phyloP scores from a whole-genome alignment of 305 asterid genomes.

The Fraxinus floribunda region DNA sequence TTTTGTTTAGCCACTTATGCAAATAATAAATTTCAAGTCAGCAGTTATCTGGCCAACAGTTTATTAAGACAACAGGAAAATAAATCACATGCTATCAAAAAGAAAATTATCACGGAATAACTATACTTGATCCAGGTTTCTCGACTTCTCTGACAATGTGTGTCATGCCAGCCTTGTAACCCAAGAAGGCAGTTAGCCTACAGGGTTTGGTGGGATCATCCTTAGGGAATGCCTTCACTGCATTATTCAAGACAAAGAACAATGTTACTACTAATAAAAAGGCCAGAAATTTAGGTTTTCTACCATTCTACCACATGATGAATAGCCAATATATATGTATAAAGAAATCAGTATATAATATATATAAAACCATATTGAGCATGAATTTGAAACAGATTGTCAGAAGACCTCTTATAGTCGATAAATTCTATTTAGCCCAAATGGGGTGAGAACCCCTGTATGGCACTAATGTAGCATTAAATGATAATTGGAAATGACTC shows the following conservation, averaged over 20 bases:
- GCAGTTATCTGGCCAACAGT: not conserved
- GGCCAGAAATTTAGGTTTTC: not conserved
- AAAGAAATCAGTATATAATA: not conserved
- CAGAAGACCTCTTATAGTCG: not conserved
- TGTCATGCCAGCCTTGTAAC: constrained; percentile 76
- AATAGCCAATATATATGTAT: not conserved
- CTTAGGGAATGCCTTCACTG: constrained; percentile 78
- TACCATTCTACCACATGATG: not conserved
- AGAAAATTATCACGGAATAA: not conserved
- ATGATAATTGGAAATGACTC: too few species aligned
- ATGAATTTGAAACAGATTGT: not conserved
- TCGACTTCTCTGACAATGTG: constrained; percentile 73
- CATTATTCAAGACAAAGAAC: constrained; percentile 14
- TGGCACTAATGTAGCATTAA: too few species aligned
- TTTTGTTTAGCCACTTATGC: not conserved
- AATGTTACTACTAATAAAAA: not conserved
- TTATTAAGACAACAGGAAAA: not conserved
- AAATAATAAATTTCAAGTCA: not conserved
- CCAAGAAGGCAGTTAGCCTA: constrained; percentile 66
- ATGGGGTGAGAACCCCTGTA: too few species aligned
- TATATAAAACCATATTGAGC: not conserved
- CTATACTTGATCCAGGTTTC: constrained; percentile 65
- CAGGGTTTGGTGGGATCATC: constrained; percentile 60
- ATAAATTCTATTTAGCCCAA: too few species aligned
- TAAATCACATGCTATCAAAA: not conserved